Evolutionary conservation across 2,329 filamentous ascomycete genomes (phyloP).

Genomic region (Neophaeococcomyces aloes): DNA sequence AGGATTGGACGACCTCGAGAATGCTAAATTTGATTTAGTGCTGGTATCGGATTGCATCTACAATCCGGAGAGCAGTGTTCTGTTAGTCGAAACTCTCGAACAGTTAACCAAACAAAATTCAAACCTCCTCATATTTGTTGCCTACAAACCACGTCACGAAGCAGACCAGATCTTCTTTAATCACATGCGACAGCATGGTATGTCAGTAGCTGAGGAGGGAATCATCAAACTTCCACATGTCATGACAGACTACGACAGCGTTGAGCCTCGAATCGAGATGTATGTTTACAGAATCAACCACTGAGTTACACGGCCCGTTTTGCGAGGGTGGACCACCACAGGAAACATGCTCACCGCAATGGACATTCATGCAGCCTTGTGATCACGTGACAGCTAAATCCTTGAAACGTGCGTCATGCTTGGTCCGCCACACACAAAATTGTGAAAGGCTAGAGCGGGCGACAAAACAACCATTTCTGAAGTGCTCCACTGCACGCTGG

Average conservation of each 20-base stretch:
- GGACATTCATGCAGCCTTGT: not conserved
- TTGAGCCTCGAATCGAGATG: constrained; percentile 30
- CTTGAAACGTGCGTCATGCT: not conserved
- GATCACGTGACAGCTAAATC: not conserved
- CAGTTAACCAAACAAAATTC: constrained; percentile 40
- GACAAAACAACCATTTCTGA: not conserved
- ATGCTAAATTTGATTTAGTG: constrained; percentile 45
- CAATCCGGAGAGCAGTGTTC: constrained; percentile 56
- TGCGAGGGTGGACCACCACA: not conserved
- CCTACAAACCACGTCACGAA: constrained; percentile 57
- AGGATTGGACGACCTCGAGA: constrained; percentile 32
- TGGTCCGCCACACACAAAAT: not conserved
- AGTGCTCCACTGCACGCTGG: not conserved
- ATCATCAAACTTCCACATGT: constrained; percentile 28
- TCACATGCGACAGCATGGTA: constrained; percentile 39
- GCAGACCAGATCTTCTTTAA: constrained; percentile 58
- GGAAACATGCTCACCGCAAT: not conserved
- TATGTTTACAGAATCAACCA: constrained; percentile 14
- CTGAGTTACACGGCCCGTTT: not conserved
- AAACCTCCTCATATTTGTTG: constrained; percentile 44
- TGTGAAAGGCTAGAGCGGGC: not conserved
- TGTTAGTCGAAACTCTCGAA: constrained; percentile 49
- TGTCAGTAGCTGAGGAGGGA: constrained; percentile 26
- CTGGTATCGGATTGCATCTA: constrained; percentile 64
- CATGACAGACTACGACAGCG: constrained; percentile 25